These are phyloP conservation scores for Dryadomyces sulphureus DNA, from an alignment of 2,329 filamentous ascomycete species.

Conservation along the genomic window DNA sequence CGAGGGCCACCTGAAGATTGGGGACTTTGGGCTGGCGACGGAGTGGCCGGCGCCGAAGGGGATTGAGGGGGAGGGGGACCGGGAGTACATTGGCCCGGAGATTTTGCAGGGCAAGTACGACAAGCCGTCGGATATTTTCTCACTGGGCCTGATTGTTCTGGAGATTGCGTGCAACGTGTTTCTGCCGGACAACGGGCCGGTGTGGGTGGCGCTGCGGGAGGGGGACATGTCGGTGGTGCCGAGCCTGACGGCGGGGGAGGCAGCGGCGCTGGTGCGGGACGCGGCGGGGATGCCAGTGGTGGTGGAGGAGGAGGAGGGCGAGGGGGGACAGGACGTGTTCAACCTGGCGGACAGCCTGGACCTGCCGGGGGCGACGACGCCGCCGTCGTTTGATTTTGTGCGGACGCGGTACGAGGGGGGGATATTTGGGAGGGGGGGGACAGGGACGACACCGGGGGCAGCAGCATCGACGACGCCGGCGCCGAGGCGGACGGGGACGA, in stretches of 20 bases:
- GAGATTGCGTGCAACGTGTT: slow-evolving; percentile 91
- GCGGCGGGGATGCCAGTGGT: slow-evolving; percentile 53
- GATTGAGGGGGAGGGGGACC: slow-evolving; percentile 85
- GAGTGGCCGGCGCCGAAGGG: slow-evolving; percentile 59
- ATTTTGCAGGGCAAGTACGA: slow-evolving; percentile 76
- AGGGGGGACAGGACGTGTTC: not conserved
- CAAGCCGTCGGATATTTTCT: slow-evolving; percentile 86
- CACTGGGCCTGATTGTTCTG: slow-evolving; percentile 83
- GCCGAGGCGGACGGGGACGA: no score
- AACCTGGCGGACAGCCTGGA: slow-evolving; percentile 5
- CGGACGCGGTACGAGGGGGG: slow-evolving; percentile 15
- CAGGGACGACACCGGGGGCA: no score
- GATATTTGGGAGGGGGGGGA: slow-evolving; percentile 29
- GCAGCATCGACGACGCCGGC: no score
- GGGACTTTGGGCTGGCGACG: slow-evolving; percentile 72
- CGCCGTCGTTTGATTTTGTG: slow-evolving; percentile 3
- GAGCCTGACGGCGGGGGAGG: slow-evolving; percentile 68
- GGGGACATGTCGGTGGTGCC: slow-evolving; percentile 84
- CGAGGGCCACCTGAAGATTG: slow-evolving; percentile 71
- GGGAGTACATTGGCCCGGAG: slow-evolving; percentile 91
- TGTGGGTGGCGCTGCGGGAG: slow-evolving; percentile 79
- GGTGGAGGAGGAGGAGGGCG: slow-evolving; percentile 13
- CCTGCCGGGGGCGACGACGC: slow-evolving; percentile 3
- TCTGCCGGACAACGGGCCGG: slow-evolving; percentile 80
- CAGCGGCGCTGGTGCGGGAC: slow-evolving; percentile 58